Evolutionary conservation across 2,329 filamentous ascomycete genomes (phyloP).

Genomic region (Phoma sp.): DNA sequence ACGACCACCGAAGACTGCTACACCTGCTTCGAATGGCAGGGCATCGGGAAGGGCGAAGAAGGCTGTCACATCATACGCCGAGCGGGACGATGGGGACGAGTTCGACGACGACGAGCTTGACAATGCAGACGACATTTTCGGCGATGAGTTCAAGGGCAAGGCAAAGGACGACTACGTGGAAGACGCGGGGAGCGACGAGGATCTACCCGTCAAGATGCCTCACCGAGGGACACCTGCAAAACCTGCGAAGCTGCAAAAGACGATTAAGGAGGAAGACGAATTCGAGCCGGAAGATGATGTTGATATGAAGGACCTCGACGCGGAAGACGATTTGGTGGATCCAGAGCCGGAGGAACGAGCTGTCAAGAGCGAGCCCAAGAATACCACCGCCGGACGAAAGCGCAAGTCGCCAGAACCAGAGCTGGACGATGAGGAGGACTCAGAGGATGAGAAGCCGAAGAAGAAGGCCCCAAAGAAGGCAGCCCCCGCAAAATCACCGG

Average conservation of each 20-base stretch:
- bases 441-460: slow-evolving; percentile 64
- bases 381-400: slow-evolving; percentile 53
- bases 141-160: slow-evolving; percentile 69
- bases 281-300: slow-evolving; percentile 55
- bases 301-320: slow-evolving; percentile 59
- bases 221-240: slow-evolving; percentile 46
- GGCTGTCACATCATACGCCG: slow-evolving; percentile 46
- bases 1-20: slow-evolving; percentile 39
- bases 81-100: slow-evolving; percentile 69
- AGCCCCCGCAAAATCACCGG: slow-evolving; percentile 55
- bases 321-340: slow-evolving; percentile 53
- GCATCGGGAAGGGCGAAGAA: slow-evolving; percentile 51
- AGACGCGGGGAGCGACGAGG: slow-evolving; percentile 35
- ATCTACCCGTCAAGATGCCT: slow-evolving; percentile 36
- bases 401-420: slow-evolving; percentile 63
- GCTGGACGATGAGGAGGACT: slow-evolving; percentile 58
- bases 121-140: slow-evolving; percentile 82
- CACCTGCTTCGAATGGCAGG: slow-evolving; percentile 45
- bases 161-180: slow-evolving; percentile 75
- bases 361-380: slow-evolving; percentile 49
- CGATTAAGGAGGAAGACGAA: slow-evolving; percentile 50
- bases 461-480: slow-evolving; percentile 55
- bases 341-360: slow-evolving; percentile 53
- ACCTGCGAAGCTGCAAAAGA: slow-evolving; percentile 55
- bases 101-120: slow-evolving; percentile 55